A percentile compares a stretch with the other conserved stretches of the same genome.
phyloP scores from a whole-genome alignment of 129 eudicot genomes.

The Smallanthus sonchifolius region DNA sequence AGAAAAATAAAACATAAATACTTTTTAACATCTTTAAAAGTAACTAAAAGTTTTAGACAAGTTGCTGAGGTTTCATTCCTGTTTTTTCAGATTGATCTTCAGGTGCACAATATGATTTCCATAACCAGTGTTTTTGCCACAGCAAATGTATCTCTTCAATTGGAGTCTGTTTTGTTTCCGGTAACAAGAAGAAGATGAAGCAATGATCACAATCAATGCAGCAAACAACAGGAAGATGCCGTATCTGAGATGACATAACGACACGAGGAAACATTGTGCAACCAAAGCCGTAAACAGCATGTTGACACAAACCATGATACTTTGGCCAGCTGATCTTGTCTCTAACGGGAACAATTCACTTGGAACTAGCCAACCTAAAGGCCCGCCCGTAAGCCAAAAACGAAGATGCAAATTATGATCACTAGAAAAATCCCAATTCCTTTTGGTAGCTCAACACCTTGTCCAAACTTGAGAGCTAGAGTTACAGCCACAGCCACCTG shows the following conservation, averaged over 20 bases:
- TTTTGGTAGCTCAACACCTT: constrained; percentile 56
- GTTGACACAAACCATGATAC: constrained; percentile 87
- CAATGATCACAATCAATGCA: constrained; percentile 40
- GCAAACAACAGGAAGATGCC: constrained; percentile 81
- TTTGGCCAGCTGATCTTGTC: constrained; percentile 94
- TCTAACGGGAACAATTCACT: constrained; percentile 92
- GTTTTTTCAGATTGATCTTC: constrained; percentile 18
- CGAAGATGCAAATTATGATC: constrained; percentile 60
- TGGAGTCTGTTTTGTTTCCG: constrained; percentile 86
- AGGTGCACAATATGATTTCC: constrained; percentile 57
- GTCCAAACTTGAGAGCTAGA: constrained; percentile 72
- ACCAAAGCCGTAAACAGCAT: constrained; percentile 82
- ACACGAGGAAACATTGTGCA: constrained; percentile 70
- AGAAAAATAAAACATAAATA: background rate
- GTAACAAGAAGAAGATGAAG: constrained; percentile 69
- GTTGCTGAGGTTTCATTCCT: constrained; percentile 17
- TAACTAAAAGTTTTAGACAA: constrained; percentile 7
- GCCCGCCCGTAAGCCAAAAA: constrained; percentile 83
- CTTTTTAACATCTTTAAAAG: background rate
- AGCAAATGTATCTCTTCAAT: constrained; percentile 78
- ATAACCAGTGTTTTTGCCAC: constrained; percentile 65
- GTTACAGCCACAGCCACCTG: constrained; percentile 72
- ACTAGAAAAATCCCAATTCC: constrained; percentile 66
- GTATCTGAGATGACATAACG: constrained; percentile 68
- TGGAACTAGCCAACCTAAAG: constrained; percentile 91